These are phyloP conservation scores for Pestalotiopsis sp. DNA, from an alignment of 2,329 filamentous ascomycete genomes.

Conservation along the genomic window DNA sequence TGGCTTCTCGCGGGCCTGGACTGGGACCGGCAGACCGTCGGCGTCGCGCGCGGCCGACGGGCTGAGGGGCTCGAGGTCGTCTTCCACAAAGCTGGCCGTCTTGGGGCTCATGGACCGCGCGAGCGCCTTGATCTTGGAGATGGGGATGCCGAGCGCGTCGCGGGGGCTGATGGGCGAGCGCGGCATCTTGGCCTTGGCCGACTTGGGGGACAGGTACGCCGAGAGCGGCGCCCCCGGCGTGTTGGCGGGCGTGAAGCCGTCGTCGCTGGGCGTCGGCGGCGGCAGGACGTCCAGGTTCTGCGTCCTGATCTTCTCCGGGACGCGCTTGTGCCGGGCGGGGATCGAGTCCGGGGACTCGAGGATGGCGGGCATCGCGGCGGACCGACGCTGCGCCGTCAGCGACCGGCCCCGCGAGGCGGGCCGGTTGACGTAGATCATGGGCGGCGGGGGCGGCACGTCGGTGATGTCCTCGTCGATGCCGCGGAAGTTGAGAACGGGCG, in stretches of 20 bases:
- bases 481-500: conserved; percentile 21
- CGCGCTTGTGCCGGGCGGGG: conserved; percentile 26
- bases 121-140: conserved; percentile 19
- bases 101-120: conserved; percentile 19
- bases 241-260: conserved; percentile 23
- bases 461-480: conserved; percentile 23
- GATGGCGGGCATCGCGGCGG: conserved; percentile 17
- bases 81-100: conserved; percentile 14
- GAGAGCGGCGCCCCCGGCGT: conserved; percentile 27
- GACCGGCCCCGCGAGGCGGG: conserved; percentile 7
- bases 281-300: conserved; percentile 21
- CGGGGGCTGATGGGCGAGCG: conserved; percentile 22
- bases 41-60: conserved; percentile 18
- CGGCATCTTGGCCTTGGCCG: conserved; percentile 18
- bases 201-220: conserved; percentile 17
- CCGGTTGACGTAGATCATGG: conserved; percentile 17
- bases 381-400: conserved; percentile 12
- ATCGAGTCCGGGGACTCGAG: conserved; percentile 25
- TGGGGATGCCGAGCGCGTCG: conserved; percentile 33
- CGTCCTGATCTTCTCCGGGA: conserved; percentile 19
- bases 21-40: conserved; percentile 2
- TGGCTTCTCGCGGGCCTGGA: conserved; percentile 27
- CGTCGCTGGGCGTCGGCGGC: conserved; percentile 19
- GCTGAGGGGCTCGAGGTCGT: conserved; percentile 28
- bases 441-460: conserved; percentile 23